phyloP scores from a whole-genome alignment of 1,284 basidiomycete species.

The Ganoderma resinaceum region DNA sequence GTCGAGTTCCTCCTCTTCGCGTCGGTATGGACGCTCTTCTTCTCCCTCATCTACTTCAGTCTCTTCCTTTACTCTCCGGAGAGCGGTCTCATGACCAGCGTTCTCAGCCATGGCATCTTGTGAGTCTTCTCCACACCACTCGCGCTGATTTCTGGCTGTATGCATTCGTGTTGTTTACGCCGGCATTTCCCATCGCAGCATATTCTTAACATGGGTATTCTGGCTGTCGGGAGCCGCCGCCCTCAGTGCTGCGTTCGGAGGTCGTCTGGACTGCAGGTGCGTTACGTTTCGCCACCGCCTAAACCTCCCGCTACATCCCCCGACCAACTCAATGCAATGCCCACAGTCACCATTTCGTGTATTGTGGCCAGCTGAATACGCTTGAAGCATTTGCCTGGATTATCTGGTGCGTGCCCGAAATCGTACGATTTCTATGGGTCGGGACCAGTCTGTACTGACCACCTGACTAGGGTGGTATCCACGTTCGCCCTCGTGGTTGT shows the following conservation, averaged over 20 bases:
- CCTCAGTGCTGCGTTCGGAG: slow-evolving; percentile 68
- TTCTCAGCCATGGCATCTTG: slow-evolving; percentile 69
- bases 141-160: no score
- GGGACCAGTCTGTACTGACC: neutral
- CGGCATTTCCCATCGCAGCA: slow-evolving; percentile 42
- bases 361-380: slow-evolving; percentile 54
- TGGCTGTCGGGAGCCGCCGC: slow-evolving; percentile 55
- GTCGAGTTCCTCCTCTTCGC: slow-evolving; percentile 72
- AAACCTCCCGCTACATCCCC: neutral
- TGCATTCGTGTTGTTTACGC: neutral
- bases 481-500: slow-evolving; percentile 41
- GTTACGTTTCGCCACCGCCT: slow-evolving; percentile 32
- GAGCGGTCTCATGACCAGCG: slow-evolving; percentile 59
- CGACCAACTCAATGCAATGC: slow-evolving; percentile 29
- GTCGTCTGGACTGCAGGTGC: slow-evolving; percentile 71
- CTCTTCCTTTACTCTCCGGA: slow-evolving; percentile 58
- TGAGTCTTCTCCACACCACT: slow-evolving; percentile 44
- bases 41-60: slow-evolving; percentile 57
- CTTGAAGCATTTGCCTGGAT: slow-evolving; percentile 46
- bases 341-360: slow-evolving; percentile 50
- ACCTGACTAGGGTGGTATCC: slow-evolving; percentile 36
- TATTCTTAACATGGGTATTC: slow-evolving; percentile 64
- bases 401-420: slow-evolving; percentile 36
- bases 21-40: slow-evolving; percentile 72
- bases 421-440: neutral